These are phyloP conservation scores for Metschnikowia gelsemii DNA, from an alignment of 805 yeast genomes.

Conservation along the genomic window DNA sequence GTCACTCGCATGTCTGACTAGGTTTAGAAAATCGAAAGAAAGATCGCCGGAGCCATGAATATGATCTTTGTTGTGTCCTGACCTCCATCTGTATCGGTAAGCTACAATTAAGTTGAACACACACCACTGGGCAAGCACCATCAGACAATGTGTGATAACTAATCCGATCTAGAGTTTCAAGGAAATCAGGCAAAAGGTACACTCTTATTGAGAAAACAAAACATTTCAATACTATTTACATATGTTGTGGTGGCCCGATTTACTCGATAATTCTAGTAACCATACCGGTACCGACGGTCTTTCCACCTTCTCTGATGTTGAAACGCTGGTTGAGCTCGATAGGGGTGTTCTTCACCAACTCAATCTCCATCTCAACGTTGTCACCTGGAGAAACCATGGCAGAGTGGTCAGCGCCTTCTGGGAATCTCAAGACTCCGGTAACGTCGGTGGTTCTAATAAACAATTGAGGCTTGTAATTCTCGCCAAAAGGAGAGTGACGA, in stretches of 20 bases:
- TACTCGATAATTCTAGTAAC: slow-evolving; percentile 85
- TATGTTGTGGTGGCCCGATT: slow-evolving; percentile 9
- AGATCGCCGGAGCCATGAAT: too few relatives aligned
- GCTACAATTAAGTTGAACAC: too few relatives aligned
- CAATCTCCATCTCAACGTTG: slow-evolving; percentile 93
- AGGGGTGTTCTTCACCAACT: slow-evolving; percentile 87
- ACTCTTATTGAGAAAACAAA: slow-evolving; percentile 1
- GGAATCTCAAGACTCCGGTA: slow-evolving; percentile 87
- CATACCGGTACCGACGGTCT: slow-evolving; percentile 98
- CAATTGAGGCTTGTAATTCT: slow-evolving; percentile 97
- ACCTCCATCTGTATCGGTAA: too few relatives aligned
- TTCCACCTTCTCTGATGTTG: slow-evolving; percentile 99
- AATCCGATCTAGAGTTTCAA: too few relatives aligned
- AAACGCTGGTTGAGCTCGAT: slow-evolving; percentile 96
- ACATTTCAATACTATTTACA: slow-evolving; percentile 9
- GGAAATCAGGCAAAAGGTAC: too few relatives aligned
- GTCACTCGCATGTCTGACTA: too few relatives aligned
- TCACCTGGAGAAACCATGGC: slow-evolving; percentile 97
- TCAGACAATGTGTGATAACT: too few relatives aligned
- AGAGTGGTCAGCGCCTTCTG: slow-evolving; percentile 78
- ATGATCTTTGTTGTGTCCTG: too few relatives aligned
- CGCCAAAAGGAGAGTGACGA: slow-evolving; percentile 96
- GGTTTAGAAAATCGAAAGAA: too few relatives aligned
- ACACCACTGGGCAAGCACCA: too few relatives aligned
- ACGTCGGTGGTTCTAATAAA: slow-evolving; percentile 96